Base-by-base conservation (phyloP, 2,329 filamentous ascomycete species). In the Podosphaera fusca region DNA sequence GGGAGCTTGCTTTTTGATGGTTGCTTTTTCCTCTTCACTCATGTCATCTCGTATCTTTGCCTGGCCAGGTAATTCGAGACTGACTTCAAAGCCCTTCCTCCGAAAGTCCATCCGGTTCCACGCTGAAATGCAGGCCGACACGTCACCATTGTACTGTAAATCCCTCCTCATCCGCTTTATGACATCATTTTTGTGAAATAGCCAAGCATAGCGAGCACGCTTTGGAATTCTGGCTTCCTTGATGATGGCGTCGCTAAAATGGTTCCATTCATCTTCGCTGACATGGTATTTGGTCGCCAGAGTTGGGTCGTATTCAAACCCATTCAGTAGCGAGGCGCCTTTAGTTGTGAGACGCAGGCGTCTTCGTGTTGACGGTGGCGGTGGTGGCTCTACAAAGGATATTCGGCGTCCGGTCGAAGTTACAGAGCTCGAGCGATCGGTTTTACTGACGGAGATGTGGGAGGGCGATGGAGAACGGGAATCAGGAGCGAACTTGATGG, bases 61-160 rank as follows among this genome's bases (percentile, higher is more conserved):
- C 35, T 59, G 59, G 4, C 61, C 63, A 3, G 63, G 63, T n/a
- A 64, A 33, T 40, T 62, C 63, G 21, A 64, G 21, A 29, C 40
- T 54, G 12, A 60, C 61, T n/a, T 57, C 59, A 40, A 63, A 63
- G 8, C 61, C 59, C 57, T 61, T 61, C 56, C 35, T 56, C 49
- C 59, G 60, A 52, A 62, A 64, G 58, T 58, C 58, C 59, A 50
- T 56, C 3, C 56, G 56, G 51, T 63, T 64, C 63, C 63, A 64
- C 4, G 56, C 55, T 55, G 60, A 61, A 33, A 63, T 46, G 14
- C 56, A 57, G 35, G 59, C 46, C 50, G 60, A 59, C 31, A 63
- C 57, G 36, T 61, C 59, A 21, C 60, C 60, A 30, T 62, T 61
- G 36, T 63, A 64, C 47, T 62, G 59, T 50, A 64, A 47, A 6